These are phyloP conservation scores for Tuber calosporum DNA, from an alignment of 495 filamentous ascomycete species.

Conservation along the genomic window DNA sequence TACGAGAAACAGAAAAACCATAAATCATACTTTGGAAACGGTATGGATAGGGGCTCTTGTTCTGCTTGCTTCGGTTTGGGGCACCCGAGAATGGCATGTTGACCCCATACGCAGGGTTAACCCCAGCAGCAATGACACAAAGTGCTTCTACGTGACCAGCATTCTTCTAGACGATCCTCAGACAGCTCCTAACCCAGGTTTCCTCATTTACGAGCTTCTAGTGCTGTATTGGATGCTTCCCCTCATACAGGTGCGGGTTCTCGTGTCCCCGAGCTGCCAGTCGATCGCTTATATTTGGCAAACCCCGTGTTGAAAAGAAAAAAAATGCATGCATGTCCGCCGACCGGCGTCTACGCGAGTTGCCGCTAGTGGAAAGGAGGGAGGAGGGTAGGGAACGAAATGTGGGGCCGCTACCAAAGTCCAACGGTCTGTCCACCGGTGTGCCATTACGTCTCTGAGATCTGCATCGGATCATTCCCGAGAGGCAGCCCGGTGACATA, in stretches of 20 bases:
- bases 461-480: background rate
- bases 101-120: background rate
- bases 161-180: background rate
- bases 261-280: background rate
- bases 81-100: background rate
- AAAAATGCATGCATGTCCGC: background rate
- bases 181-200: background rate
- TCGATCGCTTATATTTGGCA: background rate
- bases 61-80: background rate
- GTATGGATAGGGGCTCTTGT: background rate
- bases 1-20: background rate
- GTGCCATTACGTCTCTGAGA: background rate
- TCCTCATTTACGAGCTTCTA: background rate
- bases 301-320: background rate
- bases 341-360: background rate
- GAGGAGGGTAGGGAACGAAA: background rate
- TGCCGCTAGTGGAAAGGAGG: background rate
- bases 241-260: background rate
- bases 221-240: background rate
- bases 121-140: background rate
- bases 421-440: background rate
- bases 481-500: background rate
- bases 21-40: background rate
- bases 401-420: background rate
- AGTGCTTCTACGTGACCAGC: background rate